Base-by-base conservation (phyloP, 140 eudicot species). In the Ambrosia hybrid region DNA sequence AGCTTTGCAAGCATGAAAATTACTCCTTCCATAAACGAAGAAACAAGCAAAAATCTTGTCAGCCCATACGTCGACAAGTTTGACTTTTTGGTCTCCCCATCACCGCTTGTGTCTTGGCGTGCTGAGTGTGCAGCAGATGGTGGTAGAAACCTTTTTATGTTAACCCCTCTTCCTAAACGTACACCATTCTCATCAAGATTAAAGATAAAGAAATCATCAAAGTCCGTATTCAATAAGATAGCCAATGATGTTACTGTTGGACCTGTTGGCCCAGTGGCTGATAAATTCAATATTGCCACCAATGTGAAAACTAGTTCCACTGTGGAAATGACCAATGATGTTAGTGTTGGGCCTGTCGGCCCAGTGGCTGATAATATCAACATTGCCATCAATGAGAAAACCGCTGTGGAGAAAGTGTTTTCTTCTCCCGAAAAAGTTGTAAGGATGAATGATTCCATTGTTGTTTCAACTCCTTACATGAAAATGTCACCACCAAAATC, bases 61-160 rank as follows among this genome's bases (percentile, higher is more conserved):
- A 88, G 89, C 81, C 95, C 90, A 14, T 83, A 79, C 66, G 21
- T 53, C 30, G 73, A 78, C 70, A 84, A 82, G 33, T 71, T 80
- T 51, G 73, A 86, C 63, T 88, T 86, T 15, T 76, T 90, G 70
- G 87, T 94, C 41, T 94, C 99, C 52, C 97, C 99, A 37, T 94
- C 99, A 48, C 99, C 99, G 17, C 96, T 94, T 1, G 99, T 94
- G 58, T 90, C 97, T 21, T 94, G 99, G 99, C 91, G 88, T 73
- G 94, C 87, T 60, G 94, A 75, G 68, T 73, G 84, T 73, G 70
- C 82, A 38, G 73, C 72, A 38, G 96, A 88, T 37, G 85, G 80
- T 51, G 88, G 99, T 63, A 79, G 84, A 81, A 96, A 84, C 78
- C 83, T 94, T 34, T 94, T 90, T 78, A 57, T 90, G 75, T 86